Conservation (phyloP, 148 eudicot genomes). For the Nepenthes mirabilis region DNA sequence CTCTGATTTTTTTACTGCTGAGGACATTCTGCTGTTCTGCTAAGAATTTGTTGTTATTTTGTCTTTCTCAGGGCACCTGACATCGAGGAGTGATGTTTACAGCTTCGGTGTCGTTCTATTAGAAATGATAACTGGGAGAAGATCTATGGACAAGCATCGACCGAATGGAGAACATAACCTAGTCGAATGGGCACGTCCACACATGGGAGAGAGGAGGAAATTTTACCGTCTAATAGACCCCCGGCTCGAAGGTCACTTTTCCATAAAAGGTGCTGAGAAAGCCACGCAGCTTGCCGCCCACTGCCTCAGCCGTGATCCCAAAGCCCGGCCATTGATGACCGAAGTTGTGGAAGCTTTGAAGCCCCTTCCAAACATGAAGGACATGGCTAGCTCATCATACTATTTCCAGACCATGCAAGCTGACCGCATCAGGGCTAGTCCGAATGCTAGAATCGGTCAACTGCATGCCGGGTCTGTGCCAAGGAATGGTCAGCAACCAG, state of each 20-base stretch:
- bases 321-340: constrained; percentile 82
- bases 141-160: constrained; percentile 72
- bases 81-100: constrained; percentile 86
- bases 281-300: constrained; percentile 58
- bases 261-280: constrained; percentile 77
- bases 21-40: too few species aligned
- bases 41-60: not conserved
- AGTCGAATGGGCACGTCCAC: constrained; percentile 76
- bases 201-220: constrained; percentile 53
- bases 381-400: constrained; percentile 80
- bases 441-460: constrained; percentile 32
- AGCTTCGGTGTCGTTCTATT: constrained; percentile 88
- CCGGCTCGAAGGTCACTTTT: constrained; percentile 72
- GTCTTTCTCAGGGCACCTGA: constrained; percentile 57
- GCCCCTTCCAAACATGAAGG: constrained; percentile 41
- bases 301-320: constrained; percentile 68
- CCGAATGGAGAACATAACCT: constrained; percentile 67
- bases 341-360: constrained; percentile 59
- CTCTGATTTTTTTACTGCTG: too few species aligned
- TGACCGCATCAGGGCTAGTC: constrained; percentile 42
- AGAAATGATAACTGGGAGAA: constrained; percentile 72
- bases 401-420: constrained; percentile 58
- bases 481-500: constrained; percentile 49
- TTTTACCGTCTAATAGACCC: constrained; percentile 72
- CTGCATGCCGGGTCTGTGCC: constrained; percentile 12